A percentile compares a stretch with the other conserved stretches of the same genome.
Conservation (phyloP, 371 early-diverging fungal species). For the Mucor saturninus region DNA sequence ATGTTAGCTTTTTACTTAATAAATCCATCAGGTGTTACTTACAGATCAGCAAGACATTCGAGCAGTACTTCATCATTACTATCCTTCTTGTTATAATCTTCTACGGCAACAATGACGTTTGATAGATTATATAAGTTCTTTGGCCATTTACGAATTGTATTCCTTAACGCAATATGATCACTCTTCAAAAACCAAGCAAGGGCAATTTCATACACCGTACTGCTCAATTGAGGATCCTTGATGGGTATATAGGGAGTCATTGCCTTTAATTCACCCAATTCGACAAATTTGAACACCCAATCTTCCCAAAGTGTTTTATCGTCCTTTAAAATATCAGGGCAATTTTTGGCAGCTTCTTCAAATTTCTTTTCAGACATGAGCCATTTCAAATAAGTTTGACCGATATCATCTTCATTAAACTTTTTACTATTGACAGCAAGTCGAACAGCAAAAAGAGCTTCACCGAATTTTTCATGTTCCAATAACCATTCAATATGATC, state of each 20-base stretch:
- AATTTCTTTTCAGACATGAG: constrained; percentile 73
- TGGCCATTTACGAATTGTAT: constrained; percentile 82
- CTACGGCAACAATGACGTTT: constrained; percentile 78
- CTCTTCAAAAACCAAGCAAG: constrained; percentile 70
- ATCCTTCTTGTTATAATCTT: constrained; percentile 65
- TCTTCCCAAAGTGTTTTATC: constrained; percentile 85
- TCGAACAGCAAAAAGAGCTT: constrained; percentile 71
- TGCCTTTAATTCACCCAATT: constrained; percentile 71
- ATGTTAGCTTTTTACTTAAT: not conserved
- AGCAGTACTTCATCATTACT: constrained; percentile 61
- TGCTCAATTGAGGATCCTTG: constrained; percentile 74
- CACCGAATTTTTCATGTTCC: constrained; percentile 77
- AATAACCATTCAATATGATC: constrained; percentile 95
- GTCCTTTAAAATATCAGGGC: constrained; percentile 71
- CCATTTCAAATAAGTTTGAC: constrained; percentile 79
- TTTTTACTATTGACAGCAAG: constrained; percentile 53
- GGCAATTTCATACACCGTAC: constrained; percentile 88
- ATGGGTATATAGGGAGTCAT: constrained; percentile 83
- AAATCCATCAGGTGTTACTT: constrained; percentile 33
- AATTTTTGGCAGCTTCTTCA: constrained; percentile 75
- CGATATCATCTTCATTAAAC: constrained; percentile 76
- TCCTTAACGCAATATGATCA: constrained; percentile 62
- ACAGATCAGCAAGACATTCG: constrained; percentile 80
- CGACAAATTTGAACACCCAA: constrained; percentile 87
- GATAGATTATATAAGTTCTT: constrained; percentile 70